Evolutionary conservation across 148 eudicot species (phyloP), one percentile per base, ranked within the genome.

Genomic region (Rhododendron ferrugineum): DNA sequence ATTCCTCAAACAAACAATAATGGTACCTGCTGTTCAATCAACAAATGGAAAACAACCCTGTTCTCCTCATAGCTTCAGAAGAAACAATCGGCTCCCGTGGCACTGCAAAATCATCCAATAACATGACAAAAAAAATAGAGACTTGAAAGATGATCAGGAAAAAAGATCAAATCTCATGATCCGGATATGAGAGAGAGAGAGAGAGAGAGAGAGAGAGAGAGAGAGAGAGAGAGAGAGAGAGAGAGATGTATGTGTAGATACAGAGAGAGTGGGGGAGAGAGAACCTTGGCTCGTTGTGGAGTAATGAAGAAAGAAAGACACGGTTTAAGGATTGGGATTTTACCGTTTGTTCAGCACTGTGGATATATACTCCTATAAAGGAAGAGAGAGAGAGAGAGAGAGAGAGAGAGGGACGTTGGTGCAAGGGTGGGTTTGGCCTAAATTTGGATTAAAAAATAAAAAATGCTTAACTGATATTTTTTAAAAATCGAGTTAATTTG

Each of bases 91-190:
- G 70, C 70, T 64, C 30, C 13, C 30, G 18, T 73, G 76, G 58
- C 85, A n/a, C 88, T 82, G 85, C 82, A 54, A 82, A 86, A 28
- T 9, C 40, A 78, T 9, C 73, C 30, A 46, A 42, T n/a, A 52
- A 52, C 56, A 52, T 52, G 20, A 52, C 56, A 4, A 40, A 40
- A 52, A 52, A 13, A 2, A 14, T 14, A 13, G 16, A 52, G 56
- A 15, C 18, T 15, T 14, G 15, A 40, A 37, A 84, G 60, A 68
- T 28, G 5, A 28, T 50, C 32, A 9, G 20, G 23, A 46, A 32
- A 23, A 78, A 46, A 36, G 70, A 84, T 75, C 85, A 72, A 83
- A 14, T 49, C 30, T 46, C 44, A 50, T 30, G 66, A 22, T 20
- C 26, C 40, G 4, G 30, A 28, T 6, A 40, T 20, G 5, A 82